A percentile compares a stretch with the other conserved stretches of the same genome.
Evolutionary conservation across 225 moss, liverwort and hornwort species (phyloP).

Genomic region (Climacium dendroides): DNA sequence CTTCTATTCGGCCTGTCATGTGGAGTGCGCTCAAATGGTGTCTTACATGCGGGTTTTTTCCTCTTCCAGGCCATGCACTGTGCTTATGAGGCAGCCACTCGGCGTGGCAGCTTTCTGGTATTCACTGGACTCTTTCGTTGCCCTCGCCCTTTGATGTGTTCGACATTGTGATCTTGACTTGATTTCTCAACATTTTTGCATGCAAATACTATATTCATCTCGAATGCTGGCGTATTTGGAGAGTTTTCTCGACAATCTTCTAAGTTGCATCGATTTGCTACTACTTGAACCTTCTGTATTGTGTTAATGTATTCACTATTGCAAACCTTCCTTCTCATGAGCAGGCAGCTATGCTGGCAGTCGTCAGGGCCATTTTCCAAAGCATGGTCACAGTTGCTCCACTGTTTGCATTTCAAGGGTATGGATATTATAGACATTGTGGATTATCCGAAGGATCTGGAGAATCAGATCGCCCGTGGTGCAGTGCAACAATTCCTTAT

Average conservation of each 20-base stretch:
- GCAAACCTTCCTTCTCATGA: neutral
- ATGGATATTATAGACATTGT: slow-evolving; percentile 67
- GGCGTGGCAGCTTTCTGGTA: slow-evolving; percentile 33
- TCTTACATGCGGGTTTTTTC: slow-evolving; percentile 81
- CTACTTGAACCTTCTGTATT: neutral
- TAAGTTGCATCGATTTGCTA: neutral
- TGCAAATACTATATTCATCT: neutral
- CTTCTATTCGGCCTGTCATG: slow-evolving; percentile 60
- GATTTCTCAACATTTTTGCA: neutral
- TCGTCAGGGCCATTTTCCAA: slow-evolving; percentile 46
- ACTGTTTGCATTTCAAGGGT: slow-evolving; percentile 62
- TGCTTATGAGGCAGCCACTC: slow-evolving; percentile 18
- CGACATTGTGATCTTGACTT: neutral
- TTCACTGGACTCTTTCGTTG: neutral
- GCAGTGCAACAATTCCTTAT: slow-evolving; percentile 56
- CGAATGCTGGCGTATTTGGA: neutral
- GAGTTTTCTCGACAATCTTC: neutral
- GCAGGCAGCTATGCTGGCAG: slow-evolving; percentile 33
- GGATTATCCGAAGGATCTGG: slow-evolving; percentile 3
- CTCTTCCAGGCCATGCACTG: slow-evolving; percentile 88
- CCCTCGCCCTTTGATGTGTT: neutral
- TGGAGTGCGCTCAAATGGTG: slow-evolving; percentile 79
- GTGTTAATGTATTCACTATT: neutral
- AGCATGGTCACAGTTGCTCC: slow-evolving; percentile 38
- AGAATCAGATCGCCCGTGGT: slow-evolving; percentile 59